Evolutionary conservation across 2,329 filamentous ascomycete genomes (phyloP), one percentile per base, ranked within the genome.

Genomic region (Biscogniauxia marginata): DNA sequence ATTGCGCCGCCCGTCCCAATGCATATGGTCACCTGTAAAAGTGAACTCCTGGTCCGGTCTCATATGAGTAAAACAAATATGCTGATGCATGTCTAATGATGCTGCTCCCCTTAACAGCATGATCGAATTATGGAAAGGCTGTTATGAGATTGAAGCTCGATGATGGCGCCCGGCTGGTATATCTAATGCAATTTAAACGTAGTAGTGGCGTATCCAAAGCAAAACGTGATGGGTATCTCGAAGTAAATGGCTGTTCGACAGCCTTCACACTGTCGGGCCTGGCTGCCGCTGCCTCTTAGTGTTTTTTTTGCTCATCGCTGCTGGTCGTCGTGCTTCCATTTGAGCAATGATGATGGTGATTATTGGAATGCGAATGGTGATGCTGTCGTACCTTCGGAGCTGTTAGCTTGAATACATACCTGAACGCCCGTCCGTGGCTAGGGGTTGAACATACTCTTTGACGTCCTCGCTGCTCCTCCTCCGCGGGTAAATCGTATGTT

Each of bases 401-500:
- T 7, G 56, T 66, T 49, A 64, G 63, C 24, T 54, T 24, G 43
- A 5, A 3, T 6, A n/a, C 19, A 19, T 19, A 9, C 19, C n/a
- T 11, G 5, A 44, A 5, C 24, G 9, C 4, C 22, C 46, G 23
- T n/a, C 22, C 49, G n/a, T 39, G 2, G 24, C 18, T 13, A n/a
- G 9, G n/a, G 7, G 24, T 58, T 21, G 60, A 54, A 60, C 70
- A 60, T 61, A 73, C 73, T 53, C 76, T 66, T 61, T 74, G 71
- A 1, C 76, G 73, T 4, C 76, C 76, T 30, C 74, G 69, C 25
- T 70, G 71, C 63, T 73, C 68, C 63, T 75, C 71, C 63, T 77
- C 74, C 46, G 75, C 76, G 22, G 74, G 71, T 49, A 71, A 70
- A 70, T 74, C 78, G 50, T 77, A 67, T 18, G 76, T 72, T 50